phyloP scores from a whole-genome alignment of 768 basidiomycete species.

The Suillus discolor region DNA sequence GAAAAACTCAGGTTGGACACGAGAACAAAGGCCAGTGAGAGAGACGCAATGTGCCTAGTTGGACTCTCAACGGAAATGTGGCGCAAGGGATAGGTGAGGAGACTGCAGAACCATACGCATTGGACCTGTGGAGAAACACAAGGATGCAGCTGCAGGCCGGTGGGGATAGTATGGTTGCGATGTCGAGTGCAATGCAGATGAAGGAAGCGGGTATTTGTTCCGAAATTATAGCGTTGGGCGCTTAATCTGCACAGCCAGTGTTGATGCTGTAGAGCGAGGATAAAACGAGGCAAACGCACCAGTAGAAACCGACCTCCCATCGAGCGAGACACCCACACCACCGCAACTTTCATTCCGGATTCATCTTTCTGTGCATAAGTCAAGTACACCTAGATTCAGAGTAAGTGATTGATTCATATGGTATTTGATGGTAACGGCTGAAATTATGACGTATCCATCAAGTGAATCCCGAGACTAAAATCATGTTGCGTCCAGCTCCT shows the following conservation, averaged over 20 bases:
- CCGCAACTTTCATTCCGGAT: not conserved
- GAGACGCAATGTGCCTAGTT: rapidly evolving
- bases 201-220: not conserved
- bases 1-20: not conserved
- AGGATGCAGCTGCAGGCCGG: not conserved
- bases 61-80: not conserved
- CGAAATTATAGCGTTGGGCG: not conserved
- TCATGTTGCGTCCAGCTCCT: not conserved
- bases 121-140: not conserved
- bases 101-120: not conserved
- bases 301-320: not conserved
- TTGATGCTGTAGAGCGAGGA: not conserved
- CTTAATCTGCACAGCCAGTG: not conserved
- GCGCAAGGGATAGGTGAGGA: not conserved
- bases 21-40: not conserved
- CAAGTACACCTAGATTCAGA: not conserved
- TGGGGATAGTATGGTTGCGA: not conserved
- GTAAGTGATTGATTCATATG: not conserved
- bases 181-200: not conserved
- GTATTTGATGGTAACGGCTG: not conserved
- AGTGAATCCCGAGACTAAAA: not conserved
- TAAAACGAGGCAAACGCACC: not conserved
- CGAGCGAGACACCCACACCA: not conserved
- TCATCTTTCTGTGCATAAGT: not conserved
- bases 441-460: not conserved